Evolutionary conservation across 352 stramenopile species (phyloP).

Genomic region (Phytophthora multivora): DNA sequence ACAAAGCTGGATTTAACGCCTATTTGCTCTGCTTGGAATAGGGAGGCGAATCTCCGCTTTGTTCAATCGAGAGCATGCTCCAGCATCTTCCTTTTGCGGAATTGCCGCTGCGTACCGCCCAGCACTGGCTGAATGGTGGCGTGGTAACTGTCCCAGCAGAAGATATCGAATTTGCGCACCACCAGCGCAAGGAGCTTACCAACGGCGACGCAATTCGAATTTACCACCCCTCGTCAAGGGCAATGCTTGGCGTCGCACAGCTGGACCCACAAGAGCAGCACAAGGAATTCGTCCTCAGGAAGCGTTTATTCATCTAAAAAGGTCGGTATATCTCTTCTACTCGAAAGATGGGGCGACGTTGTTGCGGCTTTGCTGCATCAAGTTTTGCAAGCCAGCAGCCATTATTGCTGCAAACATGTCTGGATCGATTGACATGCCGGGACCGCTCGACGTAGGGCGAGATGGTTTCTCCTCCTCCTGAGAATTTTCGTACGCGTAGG

Average conservation of each 20-base stretch:
- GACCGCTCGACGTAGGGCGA: slow-evolving; percentile 19
- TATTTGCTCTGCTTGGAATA: slow-evolving; percentile 17
- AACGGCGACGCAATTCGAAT: slow-evolving; percentile 57
- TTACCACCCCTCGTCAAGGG: slow-evolving; percentile 39
- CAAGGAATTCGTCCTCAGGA: slow-evolving; percentile 56
- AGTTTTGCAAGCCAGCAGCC: slow-evolving; percentile 80
- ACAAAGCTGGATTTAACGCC: neutral
- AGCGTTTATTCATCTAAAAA: slow-evolving; percentile 71
- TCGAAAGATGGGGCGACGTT: slow-evolving; percentile 32
- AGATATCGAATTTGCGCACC: slow-evolving; percentile 30
- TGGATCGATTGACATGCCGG: slow-evolving; percentile 65
- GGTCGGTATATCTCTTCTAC: slow-evolving; percentile 27
- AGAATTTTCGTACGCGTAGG: slow-evolving; percentile 80
- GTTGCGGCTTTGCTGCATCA: slow-evolving; percentile 66
- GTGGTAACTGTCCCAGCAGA: slow-evolving; percentile 37
- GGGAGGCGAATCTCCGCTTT: slow-evolving; percentile 41
- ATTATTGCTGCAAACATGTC: slow-evolving; percentile 87
- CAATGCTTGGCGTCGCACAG: slow-evolving; percentile 65
- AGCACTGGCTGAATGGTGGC: slow-evolving; percentile 58
- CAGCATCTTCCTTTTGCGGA: slow-evolving; percentile 56
- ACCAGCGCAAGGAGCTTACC: slow-evolving; percentile 27
- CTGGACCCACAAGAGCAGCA: slow-evolving; percentile 39
- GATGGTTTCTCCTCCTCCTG: slow-evolving; percentile 41
- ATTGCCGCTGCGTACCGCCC: slow-evolving; percentile 31
- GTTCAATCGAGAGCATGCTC: slow-evolving; percentile 65